Evolutionary conservation across 2,329 filamentous ascomycete genomes (phyloP).

Genomic region (Harringtonia lauricola): DNA sequence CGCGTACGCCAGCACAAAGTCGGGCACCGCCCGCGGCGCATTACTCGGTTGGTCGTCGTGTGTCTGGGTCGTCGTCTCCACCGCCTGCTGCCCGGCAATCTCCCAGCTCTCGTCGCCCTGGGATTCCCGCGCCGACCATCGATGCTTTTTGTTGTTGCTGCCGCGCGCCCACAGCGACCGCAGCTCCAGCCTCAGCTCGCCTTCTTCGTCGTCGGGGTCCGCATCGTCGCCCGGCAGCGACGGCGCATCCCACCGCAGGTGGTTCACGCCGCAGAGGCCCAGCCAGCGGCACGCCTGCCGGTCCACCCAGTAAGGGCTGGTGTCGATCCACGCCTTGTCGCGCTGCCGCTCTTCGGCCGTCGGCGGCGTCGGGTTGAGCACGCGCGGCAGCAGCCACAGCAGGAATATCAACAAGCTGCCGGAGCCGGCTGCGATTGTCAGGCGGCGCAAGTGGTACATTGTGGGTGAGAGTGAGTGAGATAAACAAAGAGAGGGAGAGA

Average conservation of each 20-base stretch:
- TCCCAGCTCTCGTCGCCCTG: conserved; percentile 16
- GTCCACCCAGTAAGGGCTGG: conserved; percentile 62
- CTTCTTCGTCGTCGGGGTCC: neutral
- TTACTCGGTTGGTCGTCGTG: neutral
- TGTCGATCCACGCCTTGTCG: conserved; percentile 58
- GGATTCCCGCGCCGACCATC: conserved; percentile 8
- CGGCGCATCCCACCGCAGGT: conserved; percentile 52
- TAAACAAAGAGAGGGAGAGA: neutral
- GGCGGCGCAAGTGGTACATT: conserved; percentile 38
- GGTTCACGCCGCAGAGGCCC: conserved; percentile 66
- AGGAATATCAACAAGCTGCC: conserved; percentile 30
- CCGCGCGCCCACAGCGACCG: neutral
- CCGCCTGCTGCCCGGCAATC: conserved; percentile 7
- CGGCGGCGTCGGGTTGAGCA: conserved; percentile 53
- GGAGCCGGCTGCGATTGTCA: conserved; percentile 22
- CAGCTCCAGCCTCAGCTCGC: conserved; percentile 1
- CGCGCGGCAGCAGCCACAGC: conserved; percentile 38
- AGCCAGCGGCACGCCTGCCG: conserved; percentile 71
- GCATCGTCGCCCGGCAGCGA: conserved; percentile 18
- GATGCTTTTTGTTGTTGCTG: neutral
- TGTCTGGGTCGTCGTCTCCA: neutral
- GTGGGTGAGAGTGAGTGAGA: too few species aligned
- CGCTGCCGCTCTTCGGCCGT: conserved; percentile 48
- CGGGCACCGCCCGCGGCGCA: conserved; percentile 47
- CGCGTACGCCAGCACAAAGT: conserved; percentile 71